phyloP scores from a whole-genome alignment of 2,329 filamentous ascomycete genomes.

The Pezicula radicicola region DNA sequence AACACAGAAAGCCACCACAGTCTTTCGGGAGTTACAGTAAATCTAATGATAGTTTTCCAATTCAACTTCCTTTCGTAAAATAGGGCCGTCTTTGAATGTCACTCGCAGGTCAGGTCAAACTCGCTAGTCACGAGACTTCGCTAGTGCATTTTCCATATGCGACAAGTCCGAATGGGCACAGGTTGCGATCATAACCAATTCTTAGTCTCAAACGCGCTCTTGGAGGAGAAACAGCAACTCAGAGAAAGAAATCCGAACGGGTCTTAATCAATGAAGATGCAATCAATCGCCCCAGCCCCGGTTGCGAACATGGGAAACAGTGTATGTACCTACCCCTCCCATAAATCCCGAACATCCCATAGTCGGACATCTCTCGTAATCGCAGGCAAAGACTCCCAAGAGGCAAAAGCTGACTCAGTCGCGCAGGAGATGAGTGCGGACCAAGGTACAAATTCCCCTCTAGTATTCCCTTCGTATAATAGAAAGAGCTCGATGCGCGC shows the following conservation, averaged over 20 bases:
- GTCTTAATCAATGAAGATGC: background rate
- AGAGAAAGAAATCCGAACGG: background rate
- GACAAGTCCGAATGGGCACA: no score
- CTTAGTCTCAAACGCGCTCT: background rate
- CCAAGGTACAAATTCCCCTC: constrained; percentile 19
- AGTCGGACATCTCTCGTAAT: constrained; percentile 1
- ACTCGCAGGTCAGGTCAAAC: no score
- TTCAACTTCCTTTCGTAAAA: no score
- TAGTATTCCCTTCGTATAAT: constrained; percentile 2
- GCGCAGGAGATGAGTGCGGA: constrained; percentile 26
- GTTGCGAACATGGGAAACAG: constrained; percentile 2
- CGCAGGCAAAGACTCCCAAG: background rate
- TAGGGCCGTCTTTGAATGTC: no score
- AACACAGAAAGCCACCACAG: no score
- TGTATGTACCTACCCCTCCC: constrained; percentile 1
- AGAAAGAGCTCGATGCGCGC: background rate
- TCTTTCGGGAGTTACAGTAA: no score
- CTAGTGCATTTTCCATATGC: no score
- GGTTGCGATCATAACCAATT: no score
- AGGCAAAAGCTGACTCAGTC: constrained; percentile 23
- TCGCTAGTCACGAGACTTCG: no score
- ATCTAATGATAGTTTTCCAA: no score
- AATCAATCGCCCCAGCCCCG: background rate
- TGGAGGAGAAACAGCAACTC: background rate
- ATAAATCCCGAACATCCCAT: background rate